Evolutionary conservation across 2,329 filamentous ascomycete genomes (phyloP), one percentile per base, ranked within the genome.

Genomic region (Colletotrichum noveboracense): DNA sequence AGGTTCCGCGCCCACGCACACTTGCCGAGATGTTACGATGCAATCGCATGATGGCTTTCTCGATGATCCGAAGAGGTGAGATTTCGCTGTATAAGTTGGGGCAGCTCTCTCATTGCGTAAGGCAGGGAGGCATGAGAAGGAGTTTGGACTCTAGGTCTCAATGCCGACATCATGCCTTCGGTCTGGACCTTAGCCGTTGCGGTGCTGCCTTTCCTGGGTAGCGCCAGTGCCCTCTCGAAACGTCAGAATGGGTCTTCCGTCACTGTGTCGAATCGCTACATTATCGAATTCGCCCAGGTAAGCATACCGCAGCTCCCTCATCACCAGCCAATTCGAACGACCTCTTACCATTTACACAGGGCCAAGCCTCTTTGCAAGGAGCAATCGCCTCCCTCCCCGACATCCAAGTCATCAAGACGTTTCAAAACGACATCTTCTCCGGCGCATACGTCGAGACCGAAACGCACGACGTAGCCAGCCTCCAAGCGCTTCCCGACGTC

Each of bases 361-460:
- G 66, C 13, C 34, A 48, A 56, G 16, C 36, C 24, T 36, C 58
- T 10, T 18, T 48, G 9, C 62, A 66, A 48, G 38, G 38, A 38
- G 34, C 18, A n/a, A 30, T 60, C 21, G 32, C 61, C 8, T 52
- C 66, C 0, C 14, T 60, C 4, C 5, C 73, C 6, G 71, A 77
- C 14, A 36, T 75, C 16, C 67, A 62, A 14, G 26, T 75, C 26
- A 62, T 75, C 36, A 75, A 72, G 56, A 38, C 28, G 1, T 75
- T 75, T 9, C 62, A 72, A 18, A 72, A 43, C n/a, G 83, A 85
- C 70, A 71, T 85, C 43, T 86, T 86, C 64, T 79, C 78, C 9
- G 84, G 84, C 5, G 78, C 84, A 16, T 79, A 80, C 16, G 66
- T 86, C 16, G 80, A 84, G 68, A 82, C 82, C 3, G 80, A 81